Conservation (phyloP, 192 early-diverging fungal species). For the Fimicolochytrium jonesii region DNA sequence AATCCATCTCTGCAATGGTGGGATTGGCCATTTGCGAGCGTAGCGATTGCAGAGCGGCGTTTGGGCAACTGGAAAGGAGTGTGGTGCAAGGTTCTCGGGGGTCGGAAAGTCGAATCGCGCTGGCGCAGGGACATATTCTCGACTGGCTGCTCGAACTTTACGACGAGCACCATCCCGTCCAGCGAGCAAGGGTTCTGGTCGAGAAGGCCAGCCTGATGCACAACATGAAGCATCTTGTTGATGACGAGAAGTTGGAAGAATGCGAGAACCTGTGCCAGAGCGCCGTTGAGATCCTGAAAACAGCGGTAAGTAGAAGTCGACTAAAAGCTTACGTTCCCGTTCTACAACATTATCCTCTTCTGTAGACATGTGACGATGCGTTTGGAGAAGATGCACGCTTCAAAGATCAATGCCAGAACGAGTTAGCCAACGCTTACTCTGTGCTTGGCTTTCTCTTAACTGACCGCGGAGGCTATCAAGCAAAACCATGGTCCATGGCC, state of each 20-base stretch:
- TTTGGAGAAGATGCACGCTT: conserved; percentile 31
- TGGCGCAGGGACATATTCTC: conserved; percentile 16
- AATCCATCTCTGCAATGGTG: too few relatives aligned
- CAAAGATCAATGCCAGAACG: conserved; percentile 22
- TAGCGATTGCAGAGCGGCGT: too few relatives aligned
- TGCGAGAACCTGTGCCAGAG: not conserved
- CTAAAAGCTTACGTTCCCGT: not conserved
- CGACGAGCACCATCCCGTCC: conserved; percentile 29
- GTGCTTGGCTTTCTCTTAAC: conserved; percentile 51
- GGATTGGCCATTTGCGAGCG: too few relatives aligned
- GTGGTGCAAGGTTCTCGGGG: conserved; percentile 7
- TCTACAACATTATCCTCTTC: too few relatives aligned
- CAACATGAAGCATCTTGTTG: not conserved
- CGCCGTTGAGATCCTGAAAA: conserved; percentile 24
- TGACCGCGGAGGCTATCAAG: conserved; percentile 26
- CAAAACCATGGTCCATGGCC: conserved; percentile 47
- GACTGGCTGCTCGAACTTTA: conserved; percentile 29
- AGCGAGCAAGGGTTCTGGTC: conserved; percentile 31
- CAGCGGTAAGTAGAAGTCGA: conserved; percentile 19
- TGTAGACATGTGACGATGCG: conserved; percentile 31
- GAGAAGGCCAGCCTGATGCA: not conserved
- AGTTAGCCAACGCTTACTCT: conserved; percentile 57
- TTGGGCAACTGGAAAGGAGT: too few relatives aligned
- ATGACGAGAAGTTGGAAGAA: not conserved
- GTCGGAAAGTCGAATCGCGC: not conserved